Evolutionary conservation across 2,329 filamentous ascomycete species (phyloP).

Genomic region (Penicillium sp.): DNA sequence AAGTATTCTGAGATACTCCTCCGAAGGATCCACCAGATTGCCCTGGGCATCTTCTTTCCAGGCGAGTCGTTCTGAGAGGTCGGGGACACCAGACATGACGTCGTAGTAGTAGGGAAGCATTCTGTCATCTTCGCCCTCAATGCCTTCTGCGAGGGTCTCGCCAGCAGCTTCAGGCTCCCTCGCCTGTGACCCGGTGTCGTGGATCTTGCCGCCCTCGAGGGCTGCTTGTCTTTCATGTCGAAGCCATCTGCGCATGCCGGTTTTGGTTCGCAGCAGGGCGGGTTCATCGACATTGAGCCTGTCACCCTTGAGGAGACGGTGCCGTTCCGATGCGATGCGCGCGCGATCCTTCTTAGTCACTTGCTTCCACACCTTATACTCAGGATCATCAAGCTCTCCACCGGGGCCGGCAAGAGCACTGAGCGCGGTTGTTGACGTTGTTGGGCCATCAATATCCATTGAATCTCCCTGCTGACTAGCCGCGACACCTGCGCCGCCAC

Average conservation of each 20-base stretch:
- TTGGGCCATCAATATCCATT: slow-evolving; percentile 76
- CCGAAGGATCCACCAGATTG: slow-evolving; percentile 79
- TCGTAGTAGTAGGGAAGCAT: slow-evolving; percentile 95
- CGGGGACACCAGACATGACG: slow-evolving; percentile 75
- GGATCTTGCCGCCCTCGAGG: slow-evolving; percentile 46
- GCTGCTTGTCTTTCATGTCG: slow-evolving; percentile 70
- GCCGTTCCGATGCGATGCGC: slow-evolving; percentile 75
- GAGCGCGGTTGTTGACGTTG: slow-evolving; percentile 63
- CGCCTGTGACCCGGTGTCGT: slow-evolving; percentile 44
- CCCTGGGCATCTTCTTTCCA: slow-evolving; percentile 91
- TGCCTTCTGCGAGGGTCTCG: slow-evolving; percentile 89
- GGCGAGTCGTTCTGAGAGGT: slow-evolving; percentile 69
- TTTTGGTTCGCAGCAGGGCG: slow-evolving; percentile 76
- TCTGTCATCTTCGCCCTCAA: slow-evolving; percentile 79
- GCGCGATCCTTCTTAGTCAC: slow-evolving; percentile 96
- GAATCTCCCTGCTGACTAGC: slow-evolving; percentile 76
- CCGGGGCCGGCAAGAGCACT: slow-evolving; percentile 67
- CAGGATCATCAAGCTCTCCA: slow-evolving; percentile 75
- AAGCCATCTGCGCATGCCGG: slow-evolving; percentile 83
- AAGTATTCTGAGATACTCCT: slow-evolving; percentile 75
- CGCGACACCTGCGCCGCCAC: slow-evolving; percentile 53
- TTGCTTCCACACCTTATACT: slow-evolving; percentile 98
- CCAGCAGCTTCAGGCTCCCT: slow-evolving; percentile 50
- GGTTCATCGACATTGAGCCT: slow-evolving; percentile 83
- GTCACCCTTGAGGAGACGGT: slow-evolving; percentile 78